These are phyloP conservation scores for Ustilago hordei DNA, from an alignment of 1,284 basidiomycete species.

Conservation along the genomic window DNA sequence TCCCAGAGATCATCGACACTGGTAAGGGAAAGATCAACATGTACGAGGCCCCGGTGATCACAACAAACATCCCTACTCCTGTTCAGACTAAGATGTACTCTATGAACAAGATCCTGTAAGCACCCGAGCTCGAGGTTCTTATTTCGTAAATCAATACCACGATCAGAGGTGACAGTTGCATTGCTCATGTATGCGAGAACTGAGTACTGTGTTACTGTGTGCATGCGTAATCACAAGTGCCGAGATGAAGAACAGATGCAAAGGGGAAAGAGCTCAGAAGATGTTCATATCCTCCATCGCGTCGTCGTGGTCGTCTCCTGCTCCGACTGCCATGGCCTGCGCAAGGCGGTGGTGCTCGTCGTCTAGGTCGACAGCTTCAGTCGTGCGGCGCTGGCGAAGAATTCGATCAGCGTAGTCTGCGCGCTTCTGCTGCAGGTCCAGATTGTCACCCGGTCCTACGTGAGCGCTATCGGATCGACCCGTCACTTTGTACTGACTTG, in stretches of 20 bases:
- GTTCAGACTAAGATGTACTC: slow-evolving; percentile 55
- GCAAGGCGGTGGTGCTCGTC: slow-evolving; percentile 21
- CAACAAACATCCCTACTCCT: slow-evolving; percentile 55
- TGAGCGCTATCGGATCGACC: not conserved
- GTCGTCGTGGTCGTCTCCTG: not conserved
- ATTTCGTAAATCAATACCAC: not conserved
- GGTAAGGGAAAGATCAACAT: slow-evolving; percentile 60
- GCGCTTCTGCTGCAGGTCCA: slow-evolving; percentile 21
- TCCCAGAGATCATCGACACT: slow-evolving; percentile 55
- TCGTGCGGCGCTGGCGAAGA: slow-evolving; percentile 21
- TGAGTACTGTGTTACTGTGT: not conserved
- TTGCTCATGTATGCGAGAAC: not conserved
- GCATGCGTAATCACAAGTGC: not conserved
- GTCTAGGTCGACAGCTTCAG: slow-evolving; percentile 25
- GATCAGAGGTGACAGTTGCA: not conserved
- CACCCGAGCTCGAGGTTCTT: not conserved
- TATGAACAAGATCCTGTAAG: slow-evolving; percentile 51
- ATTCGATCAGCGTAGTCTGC: slow-evolving; percentile 32
- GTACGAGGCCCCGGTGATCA: slow-evolving; percentile 62
- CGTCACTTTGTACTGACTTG: not conserved
- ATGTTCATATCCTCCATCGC: slow-evolving; percentile 27
- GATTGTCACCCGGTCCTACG: not conserved
- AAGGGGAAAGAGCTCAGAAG: slow-evolving; percentile 14
- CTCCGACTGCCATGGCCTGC: not conserved
- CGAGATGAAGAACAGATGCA: not conserved